A percentile compares a stretch with the other conserved stretches of the same genome.
These are phyloP conservation scores for Fusarium sulawesiense DNA, from an alignment of 2,329 filamentous ascomycete genomes.

Conservation along the genomic window DNA sequence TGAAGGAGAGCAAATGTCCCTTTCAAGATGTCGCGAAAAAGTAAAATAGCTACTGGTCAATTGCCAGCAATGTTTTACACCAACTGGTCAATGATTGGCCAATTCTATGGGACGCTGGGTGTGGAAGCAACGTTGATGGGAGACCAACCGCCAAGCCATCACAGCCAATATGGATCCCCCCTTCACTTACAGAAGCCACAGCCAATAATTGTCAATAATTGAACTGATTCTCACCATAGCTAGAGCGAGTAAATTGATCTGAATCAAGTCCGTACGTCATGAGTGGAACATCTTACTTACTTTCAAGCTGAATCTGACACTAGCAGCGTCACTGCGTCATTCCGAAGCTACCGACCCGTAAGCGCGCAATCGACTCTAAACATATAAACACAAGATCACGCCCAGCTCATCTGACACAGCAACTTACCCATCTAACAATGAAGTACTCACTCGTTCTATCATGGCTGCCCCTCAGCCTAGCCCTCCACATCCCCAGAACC, in stretches of 20 bases:
- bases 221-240: no score
- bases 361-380: background rate
- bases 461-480: conserved; percentile 10
- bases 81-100: background rate
- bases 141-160: background rate
- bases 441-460: background rate
- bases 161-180: background rate
- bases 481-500: conserved; percentile 5
- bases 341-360: conserved; percentile 3
- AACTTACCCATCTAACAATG: no score
- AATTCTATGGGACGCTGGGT: background rate
- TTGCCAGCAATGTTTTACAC: rapidly evolving
- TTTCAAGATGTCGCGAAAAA: background rate
- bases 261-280: conserved; percentile 6
- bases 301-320: conserved; percentile 10
- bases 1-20: background rate
- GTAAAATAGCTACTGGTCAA: rapidly evolving
- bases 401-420: no score
- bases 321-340: conserved; percentile 8
- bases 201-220: no score
- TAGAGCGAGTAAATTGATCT: background rate
- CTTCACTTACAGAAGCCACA: background rate
- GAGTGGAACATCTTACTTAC: background rate
- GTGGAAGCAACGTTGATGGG: background rate
- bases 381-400: no score